Evolutionary conservation across 2,329 filamentous ascomycete genomes (phyloP).

Genomic region (Furcasterigmium furcatum): DNA sequence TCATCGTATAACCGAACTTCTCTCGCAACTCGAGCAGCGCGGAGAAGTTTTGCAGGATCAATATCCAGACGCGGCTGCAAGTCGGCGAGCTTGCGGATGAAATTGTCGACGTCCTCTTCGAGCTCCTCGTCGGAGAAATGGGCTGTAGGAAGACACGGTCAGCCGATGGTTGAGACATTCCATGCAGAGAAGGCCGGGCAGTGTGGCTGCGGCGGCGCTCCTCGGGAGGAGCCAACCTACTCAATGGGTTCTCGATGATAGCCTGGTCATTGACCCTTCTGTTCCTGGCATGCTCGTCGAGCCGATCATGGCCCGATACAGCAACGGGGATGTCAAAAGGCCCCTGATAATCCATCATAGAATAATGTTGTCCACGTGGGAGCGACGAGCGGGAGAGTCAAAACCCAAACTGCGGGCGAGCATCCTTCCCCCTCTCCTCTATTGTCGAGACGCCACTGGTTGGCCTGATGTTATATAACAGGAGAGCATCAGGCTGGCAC

Average conservation of each 20-base stretch:
- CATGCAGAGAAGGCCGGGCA: no score
- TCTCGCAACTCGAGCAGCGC: slow-evolving; percentile 36
- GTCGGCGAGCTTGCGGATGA: slow-evolving; percentile 16
- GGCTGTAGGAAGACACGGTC: slow-evolving; percentile 17
- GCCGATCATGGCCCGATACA: slow-evolving; percentile 10
- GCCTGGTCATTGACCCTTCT: slow-evolving; percentile 26
- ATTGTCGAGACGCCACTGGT: no score
- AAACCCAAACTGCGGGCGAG: no score
- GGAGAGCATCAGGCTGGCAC: no score
- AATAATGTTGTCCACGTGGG: no score
- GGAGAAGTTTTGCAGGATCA: slow-evolving; percentile 22
- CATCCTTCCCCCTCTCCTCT: no score
- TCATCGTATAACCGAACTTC: slow-evolving; percentile 34
- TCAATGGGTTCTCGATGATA: slow-evolving; percentile 32
- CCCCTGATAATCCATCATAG: slow-evolving; percentile 5
- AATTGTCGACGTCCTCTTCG: slow-evolving; percentile 27
- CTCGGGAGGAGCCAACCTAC: no score
- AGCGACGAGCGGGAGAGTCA: no score
- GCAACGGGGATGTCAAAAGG: slow-evolving; percentile 8
- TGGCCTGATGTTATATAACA: no score
- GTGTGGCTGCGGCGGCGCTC: no score
- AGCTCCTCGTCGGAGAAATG: slow-evolving; percentile 33
- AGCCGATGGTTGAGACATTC: not conserved
- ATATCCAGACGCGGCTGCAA: slow-evolving; percentile 19
- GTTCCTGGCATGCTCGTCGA: slow-evolving; percentile 17